phyloP scores from a whole-genome alignment of 352 stramenopile genomes.

The Pythium utonaiense region DNA sequence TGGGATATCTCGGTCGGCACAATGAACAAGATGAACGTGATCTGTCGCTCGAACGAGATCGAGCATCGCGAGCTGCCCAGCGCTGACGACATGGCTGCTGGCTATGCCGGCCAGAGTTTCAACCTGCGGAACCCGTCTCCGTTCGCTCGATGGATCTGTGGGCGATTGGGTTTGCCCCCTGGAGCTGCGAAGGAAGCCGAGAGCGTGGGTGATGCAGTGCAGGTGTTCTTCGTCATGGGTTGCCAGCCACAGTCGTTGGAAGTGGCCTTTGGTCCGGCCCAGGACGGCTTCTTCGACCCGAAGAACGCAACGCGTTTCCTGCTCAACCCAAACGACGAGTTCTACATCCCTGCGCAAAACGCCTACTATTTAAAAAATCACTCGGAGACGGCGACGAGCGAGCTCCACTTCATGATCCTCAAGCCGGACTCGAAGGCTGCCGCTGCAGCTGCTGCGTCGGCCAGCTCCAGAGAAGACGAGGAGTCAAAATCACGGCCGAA shows the following conservation, averaged over 20 bases:
- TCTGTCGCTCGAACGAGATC: slow-evolving; percentile 71
- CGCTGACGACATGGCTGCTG: slow-evolving; percentile 39
- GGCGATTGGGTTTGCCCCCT: slow-evolving; percentile 89
- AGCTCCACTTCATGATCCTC: slow-evolving; percentile 96
- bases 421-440: slow-evolving; percentile 46
- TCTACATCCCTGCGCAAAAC: slow-evolving; percentile 95
- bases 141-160: slow-evolving; percentile 88
- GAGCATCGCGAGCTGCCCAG: slow-evolving; percentile 68
- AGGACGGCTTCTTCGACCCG: slow-evolving; percentile 83
- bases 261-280: slow-evolving; percentile 62
- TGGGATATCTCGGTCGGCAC: slow-evolving; percentile 52
- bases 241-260: slow-evolving; percentile 84
- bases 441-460: neutral
- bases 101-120: slow-evolving; percentile 87
- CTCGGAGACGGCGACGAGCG: slow-evolving; percentile 74
- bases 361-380: slow-evolving; percentile 97
- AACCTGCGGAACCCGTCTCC: slow-evolving; percentile 63
- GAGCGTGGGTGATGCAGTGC: slow-evolving; percentile 89
- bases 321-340: slow-evolving; percentile 93
- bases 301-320: slow-evolving; percentile 92
- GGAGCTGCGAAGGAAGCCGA: slow-evolving; percentile 95
- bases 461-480: neutral
- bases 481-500: neutral
- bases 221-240: slow-evolving; percentile 93
- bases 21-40: slow-evolving; percentile 78